Evolutionary conservation across 169 alveolate species (phyloP).

Genomic region (Besnoitia besnoiti): DNA sequence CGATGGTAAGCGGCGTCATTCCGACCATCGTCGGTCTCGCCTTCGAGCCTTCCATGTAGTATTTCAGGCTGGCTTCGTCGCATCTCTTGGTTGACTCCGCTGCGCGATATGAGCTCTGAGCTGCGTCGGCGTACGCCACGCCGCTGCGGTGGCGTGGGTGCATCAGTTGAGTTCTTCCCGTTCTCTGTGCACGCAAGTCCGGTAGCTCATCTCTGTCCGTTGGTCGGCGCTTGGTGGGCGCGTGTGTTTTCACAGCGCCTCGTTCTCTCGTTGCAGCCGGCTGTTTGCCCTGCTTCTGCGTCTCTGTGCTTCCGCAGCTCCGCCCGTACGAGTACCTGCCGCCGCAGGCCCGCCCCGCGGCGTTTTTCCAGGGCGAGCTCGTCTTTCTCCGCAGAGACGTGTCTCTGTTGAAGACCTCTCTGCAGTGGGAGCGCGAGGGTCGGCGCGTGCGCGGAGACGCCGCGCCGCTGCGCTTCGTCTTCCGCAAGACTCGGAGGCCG

Average conservation of each 20-base stretch:
- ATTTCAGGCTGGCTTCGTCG: no score
- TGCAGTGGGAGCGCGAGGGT: slow-evolving; percentile 38
- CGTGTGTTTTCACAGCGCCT: background rate
- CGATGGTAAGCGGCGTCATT: slow-evolving; percentile 13
- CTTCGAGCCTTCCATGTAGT: no score
- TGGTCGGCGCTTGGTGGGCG: no score
- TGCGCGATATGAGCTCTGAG: no score
- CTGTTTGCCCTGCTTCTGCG: background rate
- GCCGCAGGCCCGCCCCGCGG: slow-evolving; percentile 10
- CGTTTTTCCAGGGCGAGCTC: slow-evolving; percentile 36
- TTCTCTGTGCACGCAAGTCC: no score
- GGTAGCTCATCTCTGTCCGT: no score
- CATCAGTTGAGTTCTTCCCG: no score
- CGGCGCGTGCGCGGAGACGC: slow-evolving; percentile 10
- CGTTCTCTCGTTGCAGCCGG: background rate
- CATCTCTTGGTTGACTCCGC: no score
- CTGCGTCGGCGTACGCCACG: no score
- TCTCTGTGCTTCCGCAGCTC: background rate
- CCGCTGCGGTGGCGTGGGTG: no score
- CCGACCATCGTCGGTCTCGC: no score
- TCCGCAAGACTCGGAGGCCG: background rate
- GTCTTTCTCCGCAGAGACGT: slow-evolving; percentile 42
- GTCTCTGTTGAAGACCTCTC: background rate
- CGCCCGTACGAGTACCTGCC: slow-evolving; percentile 19
- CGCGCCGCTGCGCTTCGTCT: background rate